Evolutionary conservation across 75 land plant species (phyloP), one percentile per base, ranked within the genome.

Genomic region (Sequoia sempervirens): DNA sequence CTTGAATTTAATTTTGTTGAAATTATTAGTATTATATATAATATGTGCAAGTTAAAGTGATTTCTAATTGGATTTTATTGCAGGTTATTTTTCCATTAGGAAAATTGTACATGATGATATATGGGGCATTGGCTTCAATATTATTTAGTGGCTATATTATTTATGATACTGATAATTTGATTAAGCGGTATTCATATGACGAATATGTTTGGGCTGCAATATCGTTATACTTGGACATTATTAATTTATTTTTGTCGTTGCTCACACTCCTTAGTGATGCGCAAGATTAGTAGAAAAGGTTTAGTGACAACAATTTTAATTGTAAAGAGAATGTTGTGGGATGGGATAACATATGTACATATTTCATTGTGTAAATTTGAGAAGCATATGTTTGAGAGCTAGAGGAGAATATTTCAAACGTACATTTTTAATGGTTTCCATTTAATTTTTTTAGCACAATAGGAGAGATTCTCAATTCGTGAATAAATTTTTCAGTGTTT

Each of bases 111-210:
- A 10, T 80, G 53, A 85, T 84, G 86, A 88, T 92, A 11, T 89
- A 87, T 36, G 90, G 91, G 2, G 91, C 86, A 5, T 37, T 93
- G 14, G 87, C 87, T 14, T 89, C 91, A 1, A 23, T 93, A 41
- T 61, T 93, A 7, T 93, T 93, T 86, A 82, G 87, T 18, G 92
- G 90, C 0, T 93, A 85, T 54, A 88, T 93, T 17, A 88, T 93
- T 37, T 93, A 93, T 66, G 93, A 92, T 84, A 93, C 93, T 0
- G 90, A 93, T 47, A 90, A 93, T 61, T 83, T 93, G 47, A 93
- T 93, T 85, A 93, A 93, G 86, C 84, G 90, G 18, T 91, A 82
- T 56, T 52, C 54, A 18, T 89, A 88, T 53, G 90, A 89, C 30
- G 90, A 89, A 64, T 89, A 88, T 73, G 66, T 89, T 13, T 89